phyloP scores from a whole-genome alignment of 179 eudicot species.

The Spergularia azorica region DNA sequence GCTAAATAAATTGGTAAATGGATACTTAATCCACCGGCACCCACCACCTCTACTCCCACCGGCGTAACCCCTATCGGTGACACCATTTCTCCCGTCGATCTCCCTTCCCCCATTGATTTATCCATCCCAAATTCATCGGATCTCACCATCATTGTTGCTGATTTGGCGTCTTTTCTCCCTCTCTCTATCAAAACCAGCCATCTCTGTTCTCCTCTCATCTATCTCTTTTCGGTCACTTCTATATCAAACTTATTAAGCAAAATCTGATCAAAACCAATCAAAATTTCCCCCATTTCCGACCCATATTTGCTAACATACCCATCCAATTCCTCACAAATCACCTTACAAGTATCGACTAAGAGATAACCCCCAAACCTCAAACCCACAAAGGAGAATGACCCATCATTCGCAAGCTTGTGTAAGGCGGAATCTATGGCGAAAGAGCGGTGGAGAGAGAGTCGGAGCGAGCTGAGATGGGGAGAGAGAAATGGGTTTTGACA shows the following conservation, averaged over 20 bases:
- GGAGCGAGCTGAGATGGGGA: conserved; percentile 44
- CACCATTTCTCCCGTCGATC: too few species aligned
- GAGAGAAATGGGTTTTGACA: conserved; percentile 76
- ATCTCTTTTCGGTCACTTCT: conserved; percentile 15
- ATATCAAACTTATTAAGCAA: conserved; percentile 51
- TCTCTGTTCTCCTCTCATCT: too few species aligned
- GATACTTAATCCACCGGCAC: too few species aligned
- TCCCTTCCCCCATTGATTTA: too few species aligned
- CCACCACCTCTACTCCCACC: too few species aligned
- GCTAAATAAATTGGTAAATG: too few species aligned
- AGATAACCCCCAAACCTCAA: conserved; percentile 43
- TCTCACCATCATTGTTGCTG: too few species aligned
- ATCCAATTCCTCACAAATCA: conserved; percentile 52
- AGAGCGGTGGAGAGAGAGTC: conserved; percentile 42
- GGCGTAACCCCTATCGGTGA: too few species aligned
- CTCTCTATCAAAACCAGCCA: too few species aligned
- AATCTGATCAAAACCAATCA: conserved; percentile 64
- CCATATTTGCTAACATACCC: conserved; percentile 49
- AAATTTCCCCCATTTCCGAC: conserved; percentile 46
- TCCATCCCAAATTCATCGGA: too few species aligned
- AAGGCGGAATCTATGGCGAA: conserved; percentile 47
- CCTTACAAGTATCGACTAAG: conserved; percentile 53
- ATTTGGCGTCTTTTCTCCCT: too few species aligned
- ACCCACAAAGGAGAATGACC: conserved; percentile 48
- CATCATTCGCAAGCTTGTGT: conserved; percentile 62